Percentiles rank a stretch among this genome's conserved stretches.
These are phyloP conservation scores for Kitagawia praeruptora DNA, from an alignment of 129 eudicot genomes.

Conservation along the genomic window DNA sequence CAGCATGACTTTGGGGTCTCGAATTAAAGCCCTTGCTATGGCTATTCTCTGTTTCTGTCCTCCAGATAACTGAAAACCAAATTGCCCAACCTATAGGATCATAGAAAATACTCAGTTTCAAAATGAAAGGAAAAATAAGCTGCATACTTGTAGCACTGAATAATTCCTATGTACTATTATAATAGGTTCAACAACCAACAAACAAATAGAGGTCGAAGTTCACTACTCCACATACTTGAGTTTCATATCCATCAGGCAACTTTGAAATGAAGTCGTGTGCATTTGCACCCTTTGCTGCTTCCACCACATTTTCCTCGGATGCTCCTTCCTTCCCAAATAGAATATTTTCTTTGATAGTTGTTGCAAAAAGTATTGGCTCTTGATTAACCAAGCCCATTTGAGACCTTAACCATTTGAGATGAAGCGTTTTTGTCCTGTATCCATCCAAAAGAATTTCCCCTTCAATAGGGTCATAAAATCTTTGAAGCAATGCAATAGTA, in stretches of 20 bases:
- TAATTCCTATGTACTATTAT: neutral
- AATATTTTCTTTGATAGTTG: slow-evolving; percentile 66
- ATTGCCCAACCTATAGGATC: slow-evolving; percentile 57
- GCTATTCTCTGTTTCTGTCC: slow-evolving; percentile 79
- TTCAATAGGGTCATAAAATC: slow-evolving; percentile 60
- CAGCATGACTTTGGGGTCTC: slow-evolving; percentile 53
- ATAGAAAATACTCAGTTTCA: neutral
- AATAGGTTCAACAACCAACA: neutral
- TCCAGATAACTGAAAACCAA: slow-evolving; percentile 68
- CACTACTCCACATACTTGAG: slow-evolving; percentile 31
- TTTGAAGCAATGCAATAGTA: slow-evolving; percentile 43
- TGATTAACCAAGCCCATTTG: slow-evolving; percentile 76
- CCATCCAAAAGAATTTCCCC: slow-evolving; percentile 69
- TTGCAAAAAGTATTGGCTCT: slow-evolving; percentile 78
- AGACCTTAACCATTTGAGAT: slow-evolving; percentile 71
- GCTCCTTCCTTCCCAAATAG: slow-evolving; percentile 69
- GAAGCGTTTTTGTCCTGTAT: slow-evolving; percentile 47
- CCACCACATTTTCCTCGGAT: slow-evolving; percentile 44
- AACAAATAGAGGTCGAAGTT: neutral
- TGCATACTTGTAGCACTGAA: neutral
- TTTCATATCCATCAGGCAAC: slow-evolving; percentile 66
- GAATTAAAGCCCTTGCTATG: slow-evolving; percentile 63
- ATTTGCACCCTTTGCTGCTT: slow-evolving; percentile 64
- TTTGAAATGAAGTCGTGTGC: slow-evolving; percentile 61
- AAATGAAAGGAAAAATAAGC: neutral